Percentiles rank a stretch among this genome's conserved stretches.
Conservation (phyloP, 495 filamentous ascomycete species). For the Extremus antarcticus region DNA sequence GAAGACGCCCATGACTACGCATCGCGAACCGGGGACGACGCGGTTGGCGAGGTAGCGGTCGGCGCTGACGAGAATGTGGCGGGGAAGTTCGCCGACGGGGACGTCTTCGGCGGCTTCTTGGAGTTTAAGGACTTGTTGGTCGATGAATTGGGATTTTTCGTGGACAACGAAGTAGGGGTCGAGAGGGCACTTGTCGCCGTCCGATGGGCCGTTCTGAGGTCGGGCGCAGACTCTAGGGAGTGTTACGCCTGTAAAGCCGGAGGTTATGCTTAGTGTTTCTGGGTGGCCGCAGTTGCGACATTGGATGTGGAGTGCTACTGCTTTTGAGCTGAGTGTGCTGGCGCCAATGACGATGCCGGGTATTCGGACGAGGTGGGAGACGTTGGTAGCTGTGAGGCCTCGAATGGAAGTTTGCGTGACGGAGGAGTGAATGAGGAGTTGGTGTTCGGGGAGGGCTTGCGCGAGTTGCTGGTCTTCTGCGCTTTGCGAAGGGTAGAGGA, state of each 20-base stretch:
- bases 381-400: conserved; percentile 81
- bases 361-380: conserved; percentile 89
- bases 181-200: conserved; percentile 65
- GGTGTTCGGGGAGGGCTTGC: conserved; percentile 64
- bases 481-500: conserved; percentile 70
- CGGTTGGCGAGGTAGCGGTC: conserved; percentile 94
- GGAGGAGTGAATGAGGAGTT: conserved; percentile 87
- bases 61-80: conserved; percentile 88
- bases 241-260: conserved; percentile 76
- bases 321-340: conserved; percentile 91
- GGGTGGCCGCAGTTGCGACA: conserved; percentile 77
- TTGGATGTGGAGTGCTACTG: conserved; percentile 73
- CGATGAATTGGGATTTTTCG: conserved; percentile 89
- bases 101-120: conserved; percentile 98
- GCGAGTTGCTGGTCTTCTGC: conserved; percentile 22
- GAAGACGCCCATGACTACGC: conserved; percentile 94
- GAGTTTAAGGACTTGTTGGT: conserved; percentile 95
- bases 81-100: conserved; percentile 88
- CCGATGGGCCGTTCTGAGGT: conserved; percentile 40
- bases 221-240: conserved; percentile 70
- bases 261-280: conserved; percentile 59
- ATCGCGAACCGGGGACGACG: conserved; percentile 89
- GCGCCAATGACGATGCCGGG: conserved; percentile 97
- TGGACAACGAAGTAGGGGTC: conserved; percentile 95
- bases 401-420: conserved; percentile 88